Conservation (phyloP, 768 basidiomycete species). For the Glaciozyma martinii region DNA sequence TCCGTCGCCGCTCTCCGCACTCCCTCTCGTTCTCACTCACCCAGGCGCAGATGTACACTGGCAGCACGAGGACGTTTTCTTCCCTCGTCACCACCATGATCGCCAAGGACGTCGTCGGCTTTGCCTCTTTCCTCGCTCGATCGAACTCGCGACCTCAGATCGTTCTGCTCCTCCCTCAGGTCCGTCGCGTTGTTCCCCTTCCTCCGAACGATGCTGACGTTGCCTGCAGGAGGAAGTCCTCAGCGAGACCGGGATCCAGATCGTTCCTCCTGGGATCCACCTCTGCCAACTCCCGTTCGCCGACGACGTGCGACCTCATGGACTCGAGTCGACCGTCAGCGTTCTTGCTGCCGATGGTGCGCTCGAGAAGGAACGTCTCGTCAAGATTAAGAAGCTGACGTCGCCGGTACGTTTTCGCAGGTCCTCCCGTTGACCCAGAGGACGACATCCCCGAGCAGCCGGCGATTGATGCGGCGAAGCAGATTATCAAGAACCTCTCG, state of each 20-base stretch:
- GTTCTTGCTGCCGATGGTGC: conserved; percentile 44
- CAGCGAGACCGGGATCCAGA: conserved; percentile 58
- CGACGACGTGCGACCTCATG: conserved; percentile 65
- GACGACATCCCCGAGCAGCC: conserved; percentile 9
- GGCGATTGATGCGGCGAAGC: conserved; percentile 56
- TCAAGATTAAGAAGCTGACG: not conserved
- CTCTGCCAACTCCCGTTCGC: conserved; percentile 86
- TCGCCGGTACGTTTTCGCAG: not conserved
- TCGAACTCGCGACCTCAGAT: conserved; percentile 67
- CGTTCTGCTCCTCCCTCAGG: conserved; percentile 81
- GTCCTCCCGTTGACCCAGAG: conserved; percentile 9
- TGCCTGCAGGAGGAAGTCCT: conserved; percentile 54
- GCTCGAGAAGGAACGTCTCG: not conserved
- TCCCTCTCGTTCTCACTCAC: not conserved
- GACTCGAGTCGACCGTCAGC: conserved; percentile 52
- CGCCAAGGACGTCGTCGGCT: conserved; percentile 68
- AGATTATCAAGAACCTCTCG: conserved; percentile 59
- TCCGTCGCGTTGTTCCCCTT: conserved; percentile 35
- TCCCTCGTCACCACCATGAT: conserved; percentile 76
- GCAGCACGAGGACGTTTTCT: conserved; percentile 83
- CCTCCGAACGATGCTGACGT: not conserved
- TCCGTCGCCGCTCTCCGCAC: conserved; percentile 39
- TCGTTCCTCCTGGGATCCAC: conserved; percentile 81
- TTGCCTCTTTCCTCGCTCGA: conserved; percentile 55
- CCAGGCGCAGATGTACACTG: conserved; percentile 51